A percentile compares a stretch with the other conserved stretches of the same genome.
These are phyloP conservation scores for Xylaria cubensis DNA, from an alignment of 495 filamentous ascomycete genomes.

Conservation along the genomic window DNA sequence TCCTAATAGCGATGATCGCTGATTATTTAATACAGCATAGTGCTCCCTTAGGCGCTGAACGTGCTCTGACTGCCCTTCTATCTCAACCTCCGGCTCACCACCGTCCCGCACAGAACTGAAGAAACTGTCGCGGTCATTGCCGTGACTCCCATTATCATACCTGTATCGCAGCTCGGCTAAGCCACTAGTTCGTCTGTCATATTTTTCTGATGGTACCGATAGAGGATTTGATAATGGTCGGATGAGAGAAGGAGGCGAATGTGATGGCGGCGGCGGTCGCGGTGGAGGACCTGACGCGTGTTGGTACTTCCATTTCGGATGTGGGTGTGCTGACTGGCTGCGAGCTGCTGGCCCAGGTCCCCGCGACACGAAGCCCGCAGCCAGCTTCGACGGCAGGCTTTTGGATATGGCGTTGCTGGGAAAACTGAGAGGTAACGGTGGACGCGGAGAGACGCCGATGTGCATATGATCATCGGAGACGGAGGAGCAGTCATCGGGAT, in stretches of 20 bases:
- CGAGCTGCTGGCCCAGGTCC: slow-evolving; percentile 12
- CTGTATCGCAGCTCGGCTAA: not conserved
- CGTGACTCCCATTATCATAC: not conserved
- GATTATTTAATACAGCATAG: slow-evolving; percentile 31
- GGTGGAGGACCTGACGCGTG: not conserved
- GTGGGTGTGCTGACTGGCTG: slow-evolving; percentile 19
- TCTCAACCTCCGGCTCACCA: slow-evolving; percentile 12
- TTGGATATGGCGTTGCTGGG: slow-evolving; percentile 36
- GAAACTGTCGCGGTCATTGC: not conserved
- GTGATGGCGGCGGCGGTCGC: not conserved
- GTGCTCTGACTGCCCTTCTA: slow-evolving; percentile 23
- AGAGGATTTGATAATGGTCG: not conserved
- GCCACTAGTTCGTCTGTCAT: not conserved
- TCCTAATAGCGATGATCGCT: slow-evolving; percentile 31
- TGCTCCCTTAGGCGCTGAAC: slow-evolving; percentile 30
- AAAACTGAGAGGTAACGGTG: slow-evolving; percentile 35
- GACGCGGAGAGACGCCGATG: slow-evolving; percentile 33
- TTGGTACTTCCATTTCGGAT: slow-evolving; percentile 27
- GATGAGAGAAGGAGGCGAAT: not conserved
- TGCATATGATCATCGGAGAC: slow-evolving; percentile 36
- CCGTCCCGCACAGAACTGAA: slow-evolving; percentile 18
- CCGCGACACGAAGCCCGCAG: slow-evolving; percentile 29
- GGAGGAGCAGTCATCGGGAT: slow-evolving; percentile 34
- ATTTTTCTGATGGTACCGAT: not conserved
- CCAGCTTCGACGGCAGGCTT: slow-evolving; percentile 33